Evolutionary conservation across 2,329 filamentous ascomycete genomes (phyloP), one percentile per base, ranked within the genome.

Genomic region (Nemania diffusa): DNA sequence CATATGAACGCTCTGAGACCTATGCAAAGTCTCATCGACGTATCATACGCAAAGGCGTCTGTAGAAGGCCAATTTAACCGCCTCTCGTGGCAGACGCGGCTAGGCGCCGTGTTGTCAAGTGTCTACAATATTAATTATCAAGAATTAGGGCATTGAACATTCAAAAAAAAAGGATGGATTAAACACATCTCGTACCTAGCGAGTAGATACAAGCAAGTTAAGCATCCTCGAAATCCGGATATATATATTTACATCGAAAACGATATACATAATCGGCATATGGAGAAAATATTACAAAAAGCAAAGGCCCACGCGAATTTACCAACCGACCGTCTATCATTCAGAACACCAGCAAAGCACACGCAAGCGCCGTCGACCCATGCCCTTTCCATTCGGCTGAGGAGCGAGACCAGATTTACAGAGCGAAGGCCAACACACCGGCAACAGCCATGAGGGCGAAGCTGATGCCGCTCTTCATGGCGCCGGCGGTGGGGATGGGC

Each of bases 391-490:
- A 46, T 42, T 46, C 22, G 40, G 42, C 59, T 44, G 32, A 50
- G 13, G 7, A 34, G 15, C 55, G 22, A 20, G 24, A 17, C 3
- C n/a, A 24, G 3, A 13, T 52, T 67, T 71, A 71, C 26, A 71
- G 57, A 52, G 60, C 67, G 55, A 69, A 71, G 22, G 64, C 69
- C 40, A 71, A 34, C 3, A 68, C 37, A 63, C 67, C 69, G 13
- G 64, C 69, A 20, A 63, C 64, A 13, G 67, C 69, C 57, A 69
- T 51, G 34, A 64, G 48, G 34, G 46, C 66, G 34, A 55, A 32
- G 63, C 68, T 71, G 69, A 68, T 15, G 53, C 67, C 69, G 27
- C 34, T 60, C 64, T 70, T 69, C 42, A 63, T 44, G 15, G 67
- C 69, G 29, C 46, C 68, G 46, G 51, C 69, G 15, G 69, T 71